Base-by-base conservation (phyloP, 2,329 filamentous ascomycete genomes). In the Pseudogymnoascus sp. region DNA sequence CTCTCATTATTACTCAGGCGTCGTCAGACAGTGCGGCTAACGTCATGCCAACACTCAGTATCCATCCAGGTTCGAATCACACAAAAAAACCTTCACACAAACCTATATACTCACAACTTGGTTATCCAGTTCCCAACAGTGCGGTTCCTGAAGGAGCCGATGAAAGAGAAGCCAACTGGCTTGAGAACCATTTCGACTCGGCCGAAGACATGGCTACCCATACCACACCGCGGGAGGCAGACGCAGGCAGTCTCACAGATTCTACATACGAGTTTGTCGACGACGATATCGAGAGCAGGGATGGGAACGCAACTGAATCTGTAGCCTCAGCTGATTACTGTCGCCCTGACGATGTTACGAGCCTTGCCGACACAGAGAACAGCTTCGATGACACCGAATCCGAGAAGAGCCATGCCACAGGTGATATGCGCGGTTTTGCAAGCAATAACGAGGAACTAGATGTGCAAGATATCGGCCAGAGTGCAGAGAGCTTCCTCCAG, bases 261-360 rank as follows among this genome's bases (percentile, higher is more conserved):
- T 73, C 72, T 61, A 64, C 71, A 44, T 74, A 73, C 64, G 72
- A 74, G 61, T 71, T 74, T 60, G 69, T 74, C 65, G 72, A 74
- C 59, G 74, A 72, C 3, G 72, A 74, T 47, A 68, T 66, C 31
- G 72, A 74, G 60, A 72, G 70, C 62, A 69, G 71, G 61, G 71
- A 73, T 61, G 72, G 69, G 66, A 70, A 71, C 67, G 67, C 69
- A 40, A 73, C 72, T 6, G 72, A 73, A 42, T 74, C 72, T 31
- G 66, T 74, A 60, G 72, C 72, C 40, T 74, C 72, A 3, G 72
- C 72, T 14, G 72, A 74, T 60, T 71, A 70, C 61, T 68, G 69
- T 64, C 69, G 70, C 61, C 68, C 69, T 60, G 73, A 74, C 44
- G 72, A 74, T 63, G 67, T 74, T 65, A 69, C 70, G 10, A 74